phyloP scores from a whole-genome alignment of 495 filamentous ascomycete species.

The Oidiodendron maius region DNA sequence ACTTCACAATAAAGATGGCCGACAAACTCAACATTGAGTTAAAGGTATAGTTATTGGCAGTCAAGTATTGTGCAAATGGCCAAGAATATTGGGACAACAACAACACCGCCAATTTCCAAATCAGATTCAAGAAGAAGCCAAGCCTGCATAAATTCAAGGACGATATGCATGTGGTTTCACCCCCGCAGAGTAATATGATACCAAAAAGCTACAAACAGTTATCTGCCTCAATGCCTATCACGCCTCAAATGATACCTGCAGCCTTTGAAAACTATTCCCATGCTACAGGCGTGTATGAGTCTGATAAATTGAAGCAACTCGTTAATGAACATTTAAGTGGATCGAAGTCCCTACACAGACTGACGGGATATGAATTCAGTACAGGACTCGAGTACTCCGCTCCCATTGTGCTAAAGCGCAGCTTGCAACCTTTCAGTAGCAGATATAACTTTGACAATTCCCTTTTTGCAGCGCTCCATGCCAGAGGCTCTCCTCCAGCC shows the following conservation, averaged over 20 bases:
- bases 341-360: slow-evolving; percentile 27
- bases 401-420: too few species aligned
- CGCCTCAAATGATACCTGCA: slow-evolving; percentile 45
- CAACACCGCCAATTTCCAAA: slow-evolving; percentile 73
- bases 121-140: slow-evolving; percentile 80
- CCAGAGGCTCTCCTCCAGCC: slow-evolving; percentile 46
- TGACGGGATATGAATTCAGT: slow-evolving; percentile 45
- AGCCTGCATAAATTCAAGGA: slow-evolving; percentile 51
- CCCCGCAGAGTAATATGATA: slow-evolving; percentile 50
- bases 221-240: slow-evolving; percentile 29
- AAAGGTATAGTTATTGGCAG: slow-evolving; percentile 87
- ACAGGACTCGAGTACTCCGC: slow-evolving; percentile 41
- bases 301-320: slow-evolving; percentile 50
- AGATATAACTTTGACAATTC: slow-evolving; percentile 93
- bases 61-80: slow-evolving; percentile 80
- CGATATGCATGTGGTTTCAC: slow-evolving; percentile 38
- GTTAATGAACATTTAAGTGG: slow-evolving; percentile 50
- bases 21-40: slow-evolving; percentile 84
- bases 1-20: slow-evolving; percentile 87
- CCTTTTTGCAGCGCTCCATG: slow-evolving; percentile 71
- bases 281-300: slow-evolving; percentile 45
- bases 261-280: slow-evolving; percentile 65
- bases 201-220: slow-evolving; percentile 70
- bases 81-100: slow-evolving; percentile 98
- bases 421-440: slow-evolving; percentile 78